A percentile compares a stretch with the other conserved stretches of the same genome.
These are phyloP conservation scores for Carex littledalei DNA, from an alignment of 176 grass and related monocot genomes.

Conservation along the genomic window DNA sequence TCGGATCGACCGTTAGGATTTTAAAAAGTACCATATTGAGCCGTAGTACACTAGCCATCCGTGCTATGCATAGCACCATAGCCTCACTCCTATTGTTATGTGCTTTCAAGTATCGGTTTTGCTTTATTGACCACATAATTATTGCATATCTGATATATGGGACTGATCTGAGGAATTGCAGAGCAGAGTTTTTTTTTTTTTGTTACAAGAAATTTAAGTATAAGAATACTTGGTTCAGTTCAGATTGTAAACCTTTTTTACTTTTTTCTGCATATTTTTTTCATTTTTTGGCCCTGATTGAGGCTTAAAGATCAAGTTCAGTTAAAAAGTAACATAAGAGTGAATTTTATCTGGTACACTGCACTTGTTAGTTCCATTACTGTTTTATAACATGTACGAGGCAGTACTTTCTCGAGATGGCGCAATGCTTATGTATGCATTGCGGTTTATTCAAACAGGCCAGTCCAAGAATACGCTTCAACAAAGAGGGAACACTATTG, in stretches of 20 bases:
- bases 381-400: not conserved
- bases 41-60: too few species aligned
- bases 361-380: not conserved
- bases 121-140: not conserved
- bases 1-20: too few species aligned
- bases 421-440: not conserved
- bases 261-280: not conserved
- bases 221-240: not conserved
- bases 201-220: not conserved
- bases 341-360: not conserved
- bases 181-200: not conserved
- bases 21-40: too few species aligned
- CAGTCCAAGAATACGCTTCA: constrained; percentile 89
- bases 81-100: not conserved
- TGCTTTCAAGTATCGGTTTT: not conserved
- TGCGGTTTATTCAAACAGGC: constrained; percentile 34
- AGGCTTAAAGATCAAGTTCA: not conserved
- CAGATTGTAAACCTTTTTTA: not conserved
- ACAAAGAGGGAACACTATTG: constrained; percentile 87
- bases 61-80: too few species aligned
- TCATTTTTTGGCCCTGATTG: not conserved
- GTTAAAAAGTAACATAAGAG: not conserved
- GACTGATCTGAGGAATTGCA: not conserved
- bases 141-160: not conserved
- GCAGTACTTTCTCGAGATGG: not conserved